These are phyloP conservation scores for Arctium minus DNA, from an alignment of 129 eudicot genomes.

Conservation along the genomic window DNA sequence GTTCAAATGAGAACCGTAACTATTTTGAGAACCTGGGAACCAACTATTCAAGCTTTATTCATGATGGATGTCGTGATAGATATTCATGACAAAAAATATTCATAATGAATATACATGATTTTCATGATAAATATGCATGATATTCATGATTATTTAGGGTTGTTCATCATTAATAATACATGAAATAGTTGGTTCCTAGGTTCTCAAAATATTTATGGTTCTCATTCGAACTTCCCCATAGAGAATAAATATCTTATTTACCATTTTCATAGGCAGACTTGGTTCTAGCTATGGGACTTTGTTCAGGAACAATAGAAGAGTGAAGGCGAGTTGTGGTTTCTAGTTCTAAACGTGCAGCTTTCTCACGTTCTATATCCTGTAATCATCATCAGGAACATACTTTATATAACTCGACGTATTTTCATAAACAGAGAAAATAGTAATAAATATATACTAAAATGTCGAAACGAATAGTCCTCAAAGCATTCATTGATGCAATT, in stretches of 20 bases:
- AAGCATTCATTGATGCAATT: background rate
- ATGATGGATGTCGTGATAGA: background rate
- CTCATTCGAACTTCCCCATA: background rate
- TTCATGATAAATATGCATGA: background rate
- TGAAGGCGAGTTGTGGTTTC: slow-evolving; percentile 66
- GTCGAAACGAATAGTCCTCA: background rate
- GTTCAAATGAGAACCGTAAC: background rate
- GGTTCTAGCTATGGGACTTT: slow-evolving; percentile 48
- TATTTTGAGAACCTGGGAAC: background rate
- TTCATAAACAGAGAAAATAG: background rate
- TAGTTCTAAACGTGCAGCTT: slow-evolving; percentile 73
- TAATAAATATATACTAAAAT: background rate
- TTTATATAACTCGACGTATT: slow-evolving; percentile 10
- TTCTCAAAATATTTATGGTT: background rate
- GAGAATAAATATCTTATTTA: slow-evolving; percentile 6
- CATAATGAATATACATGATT: background rate
- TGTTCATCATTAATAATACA: background rate
- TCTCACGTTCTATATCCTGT: slow-evolving; percentile 85
- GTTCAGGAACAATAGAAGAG: slow-evolving; percentile 54
- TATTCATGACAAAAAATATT: background rate
- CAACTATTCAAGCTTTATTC: background rate
- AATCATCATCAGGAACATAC: slow-evolving; percentile 4
- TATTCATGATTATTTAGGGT: background rate
- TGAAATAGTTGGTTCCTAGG: background rate
- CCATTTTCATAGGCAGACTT: slow-evolving; percentile 72